phyloP scores from a whole-genome alignment of 495 filamentous ascomycete species.

The Penicillium roqueforti region DNA sequence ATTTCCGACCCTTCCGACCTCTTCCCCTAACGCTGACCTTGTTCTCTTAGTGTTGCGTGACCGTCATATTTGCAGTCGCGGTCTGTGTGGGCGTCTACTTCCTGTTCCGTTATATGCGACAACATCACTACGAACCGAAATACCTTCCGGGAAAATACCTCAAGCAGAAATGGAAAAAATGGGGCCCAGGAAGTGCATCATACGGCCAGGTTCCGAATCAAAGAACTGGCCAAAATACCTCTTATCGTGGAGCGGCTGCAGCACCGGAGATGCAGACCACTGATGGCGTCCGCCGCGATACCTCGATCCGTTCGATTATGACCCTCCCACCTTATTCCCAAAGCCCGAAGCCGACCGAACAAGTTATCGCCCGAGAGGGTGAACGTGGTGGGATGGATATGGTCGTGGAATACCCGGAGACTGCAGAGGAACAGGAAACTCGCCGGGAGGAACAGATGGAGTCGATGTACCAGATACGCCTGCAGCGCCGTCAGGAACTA shows the following conservation, averaged over 20 bases:
- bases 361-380: conserved; percentile 84
- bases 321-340: conserved; percentile 79
- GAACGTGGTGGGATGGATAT: conserved; percentile 89
- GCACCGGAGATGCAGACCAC: conserved; percentile 29
- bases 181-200: conserved; percentile 44
- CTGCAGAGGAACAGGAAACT: conserved; percentile 66
- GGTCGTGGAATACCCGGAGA: conserved; percentile 81
- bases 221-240: conserved; percentile 25
- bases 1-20: not conserved
- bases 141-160: conserved; percentile 55
- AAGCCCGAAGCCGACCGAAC: conserved; percentile 68
- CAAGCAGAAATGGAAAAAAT: conserved; percentile 58
- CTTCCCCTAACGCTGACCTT: conserved; percentile 9
- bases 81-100: conserved; percentile 42
- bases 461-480: conserved; percentile 81
- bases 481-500: conserved; percentile 69
- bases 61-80: conserved; percentile 37
- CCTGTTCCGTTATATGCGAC: conserved; percentile 45
- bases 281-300: conserved; percentile 69
- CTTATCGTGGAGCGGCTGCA: conserved; percentile 21
- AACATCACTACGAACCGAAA: conserved; percentile 48
- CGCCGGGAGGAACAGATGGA: conserved; percentile 93
- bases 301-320: conserved; percentile 85
- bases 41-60: conserved; percentile 27
- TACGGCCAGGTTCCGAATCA: conserved; percentile 39